Conservation (phyloP, 1,139 yeast species). For the Candida albicans region DNA sequence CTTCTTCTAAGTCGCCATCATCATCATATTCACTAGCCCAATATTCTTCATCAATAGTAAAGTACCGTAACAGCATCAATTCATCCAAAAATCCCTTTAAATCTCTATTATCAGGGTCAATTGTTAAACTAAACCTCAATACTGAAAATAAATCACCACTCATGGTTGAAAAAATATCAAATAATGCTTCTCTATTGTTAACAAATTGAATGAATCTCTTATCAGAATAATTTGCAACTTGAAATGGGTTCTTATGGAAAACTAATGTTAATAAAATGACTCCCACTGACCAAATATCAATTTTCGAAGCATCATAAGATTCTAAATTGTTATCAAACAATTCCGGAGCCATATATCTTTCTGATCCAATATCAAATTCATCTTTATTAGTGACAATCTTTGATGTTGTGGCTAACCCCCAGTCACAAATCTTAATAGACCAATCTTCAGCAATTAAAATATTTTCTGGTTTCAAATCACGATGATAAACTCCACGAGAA, state of each 20-base stretch:
- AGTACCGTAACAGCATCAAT: conserved; percentile 57
- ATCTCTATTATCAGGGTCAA: conserved; percentile 86
- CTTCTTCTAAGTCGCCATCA: conserved; percentile 19
- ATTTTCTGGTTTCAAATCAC: conserved; percentile 91
- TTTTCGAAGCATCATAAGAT: conserved; percentile 79
- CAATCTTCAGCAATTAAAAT: conserved; percentile 76
- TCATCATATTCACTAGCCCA: conserved; percentile 40
- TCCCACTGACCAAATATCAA: conserved; percentile 93
- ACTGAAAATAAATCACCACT: conserved; percentile 84
- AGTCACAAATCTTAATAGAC: conserved; percentile 82
- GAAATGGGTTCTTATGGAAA: conserved; percentile 89
- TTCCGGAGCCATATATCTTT: conserved; percentile 97
- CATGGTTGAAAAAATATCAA: conserved; percentile 90
- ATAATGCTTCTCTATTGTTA: conserved; percentile 81
- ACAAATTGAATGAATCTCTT: conserved; percentile 87
- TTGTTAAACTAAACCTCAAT: conserved; percentile 71
- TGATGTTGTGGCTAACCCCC: conserved; percentile 85
- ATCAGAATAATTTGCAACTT: conserved; percentile 80
- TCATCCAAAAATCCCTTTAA: conserved; percentile 60
- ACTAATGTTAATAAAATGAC: conserved; percentile 81
- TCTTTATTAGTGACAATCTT: conserved; percentile 46
- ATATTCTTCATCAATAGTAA: conserved; percentile 84
- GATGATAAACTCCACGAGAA: conserved; percentile 68
- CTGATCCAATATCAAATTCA: conserved; percentile 92
- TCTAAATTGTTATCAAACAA: conserved; percentile 62